A percentile compares a stretch with the other conserved stretches of the same genome.
Conservation (phyloP, 768 basidiomycete species). For the Lentinula sp. region DNA sequence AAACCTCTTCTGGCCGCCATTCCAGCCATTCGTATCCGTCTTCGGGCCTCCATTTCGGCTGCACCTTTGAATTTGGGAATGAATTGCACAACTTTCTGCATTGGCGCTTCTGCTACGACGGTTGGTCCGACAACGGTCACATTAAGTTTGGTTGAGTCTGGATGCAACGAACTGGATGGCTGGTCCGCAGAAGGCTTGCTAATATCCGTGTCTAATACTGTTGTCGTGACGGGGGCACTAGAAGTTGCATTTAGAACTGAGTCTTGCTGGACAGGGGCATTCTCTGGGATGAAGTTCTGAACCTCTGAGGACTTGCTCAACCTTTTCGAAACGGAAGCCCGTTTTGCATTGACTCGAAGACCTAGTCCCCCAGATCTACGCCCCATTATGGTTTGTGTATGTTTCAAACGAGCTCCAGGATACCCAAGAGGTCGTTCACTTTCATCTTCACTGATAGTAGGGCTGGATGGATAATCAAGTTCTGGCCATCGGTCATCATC, state of each 20-base stretch:
- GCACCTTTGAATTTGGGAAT: slow-evolving; percentile 77
- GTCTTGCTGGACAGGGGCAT: slow-evolving; percentile 27
- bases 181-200: not conserved
- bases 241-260: slow-evolving; percentile 3
- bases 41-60: slow-evolving; percentile 79
- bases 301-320: slow-evolving; percentile 29
- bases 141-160: slow-evolving; percentile 18
- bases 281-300: slow-evolving; percentile 27
- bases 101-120: slow-evolving; percentile 32
- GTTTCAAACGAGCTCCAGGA: slow-evolving; percentile 60
- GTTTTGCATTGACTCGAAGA: slow-evolving; percentile 67
- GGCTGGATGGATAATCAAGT: slow-evolving; percentile 59
- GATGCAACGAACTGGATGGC: not conserved
- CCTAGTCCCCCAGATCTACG: slow-evolving; percentile 67
- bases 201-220: slow-evolving; percentile 18
- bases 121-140: slow-evolving; percentile 37
- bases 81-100: slow-evolving; percentile 51
- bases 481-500: slow-evolving; percentile 85
- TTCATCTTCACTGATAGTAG: slow-evolving; percentile 70
- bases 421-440: slow-evolving; percentile 39
- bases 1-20: slow-evolving; percentile 1
- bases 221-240: not conserved
- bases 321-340: slow-evolving; percentile 47
- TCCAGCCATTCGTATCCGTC: slow-evolving; percentile 61
- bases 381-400: slow-evolving; percentile 88